Conservation (phyloP, 768 basidiomycete genomes). For the Amanita pseudoporphyria region DNA sequence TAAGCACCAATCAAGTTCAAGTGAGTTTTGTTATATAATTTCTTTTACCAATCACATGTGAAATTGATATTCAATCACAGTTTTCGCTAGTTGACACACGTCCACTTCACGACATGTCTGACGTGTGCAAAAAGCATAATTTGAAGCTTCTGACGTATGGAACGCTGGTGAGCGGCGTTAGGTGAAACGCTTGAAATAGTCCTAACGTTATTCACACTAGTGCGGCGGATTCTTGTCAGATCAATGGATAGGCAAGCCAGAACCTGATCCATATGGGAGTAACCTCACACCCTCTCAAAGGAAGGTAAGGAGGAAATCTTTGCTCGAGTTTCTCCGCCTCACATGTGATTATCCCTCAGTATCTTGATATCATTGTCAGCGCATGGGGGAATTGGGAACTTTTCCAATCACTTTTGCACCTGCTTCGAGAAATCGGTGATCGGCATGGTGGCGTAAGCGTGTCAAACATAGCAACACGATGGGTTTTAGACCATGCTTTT, state of each 20-base stretch:
- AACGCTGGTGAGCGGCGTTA: conserved; percentile 47
- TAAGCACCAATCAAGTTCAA: conserved; percentile 81
- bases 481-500: conserved; percentile 71
- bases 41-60: neutral
- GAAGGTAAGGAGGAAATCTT: conserved; percentile 39
- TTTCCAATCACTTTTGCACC: conserved; percentile 56
- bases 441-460: conserved; percentile 58
- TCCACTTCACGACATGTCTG: conserved; percentile 67
- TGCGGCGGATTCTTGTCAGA: conserved; percentile 80
- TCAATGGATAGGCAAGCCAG: conserved; percentile 55
- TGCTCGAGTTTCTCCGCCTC: neutral
- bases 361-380: conserved; percentile 72
- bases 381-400: conserved; percentile 75
- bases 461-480: conserved; percentile 72
- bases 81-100: conserved; percentile 78
- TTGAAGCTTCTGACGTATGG: conserved; percentile 78
- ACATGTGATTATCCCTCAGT: conserved; percentile 30
- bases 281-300: conserved; percentile 73
- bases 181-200: conserved; percentile 4
- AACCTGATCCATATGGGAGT: conserved; percentile 64
- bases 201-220: conserved; percentile 24
- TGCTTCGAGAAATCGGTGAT: conserved; percentile 56
- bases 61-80: conserved; percentile 24
- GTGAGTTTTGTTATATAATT: conserved; percentile 27
- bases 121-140: conserved; percentile 63